Evolutionary conservation across 2,329 filamentous ascomycete species (phyloP), one percentile per base, ranked within the genome.

Genomic region (Annulohypoxylon truncatum): DNA sequence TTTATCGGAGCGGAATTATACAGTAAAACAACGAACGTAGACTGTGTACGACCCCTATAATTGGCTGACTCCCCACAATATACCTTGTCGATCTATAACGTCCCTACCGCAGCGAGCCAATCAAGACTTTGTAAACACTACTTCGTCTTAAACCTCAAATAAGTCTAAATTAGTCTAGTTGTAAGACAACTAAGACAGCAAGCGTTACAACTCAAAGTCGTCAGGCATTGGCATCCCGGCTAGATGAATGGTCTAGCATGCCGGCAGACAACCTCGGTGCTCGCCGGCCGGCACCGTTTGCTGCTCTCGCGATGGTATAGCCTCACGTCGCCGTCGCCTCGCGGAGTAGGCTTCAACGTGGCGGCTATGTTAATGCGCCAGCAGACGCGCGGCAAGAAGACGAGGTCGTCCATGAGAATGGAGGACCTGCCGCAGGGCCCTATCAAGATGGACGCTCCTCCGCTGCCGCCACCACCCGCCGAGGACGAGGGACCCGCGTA

Each of bases 391-490:
- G 83, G 84, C 63, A 87, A 85, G 75, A 88, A 85, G 77, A 87
- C 84, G 4, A 84, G 76, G 73, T 83, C 84, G 2, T 83, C 82
- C 1, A 70, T 89, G 70, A 85, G 79, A 64, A 79, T 89, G 3
- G 82, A 84, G 8, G 87, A 89, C 53, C 79, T 90, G 29, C 86
- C 87, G 4, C 86, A 89, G 72, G 87, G 85, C 38, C 75, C 80
- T 28, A 56, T 74, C 52, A 61, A 61, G n/a, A 24, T 58, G 13
- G 51, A 61, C 8, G 63, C 66, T 8, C 31, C 24, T 31, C 35
- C 35, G 13, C 64, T 72, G n/a, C 67, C 61, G 1, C 18, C 24
- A 1, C 26, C 31, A 50, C 38, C 54, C 2, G 59, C 48, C n/a
- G 60, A 76, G 18, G 79, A 82, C 24, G 77, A 82, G 58, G 80